Conservation (phyloP, 345 rosid genomes). For the Ricinus communis region DNA sequence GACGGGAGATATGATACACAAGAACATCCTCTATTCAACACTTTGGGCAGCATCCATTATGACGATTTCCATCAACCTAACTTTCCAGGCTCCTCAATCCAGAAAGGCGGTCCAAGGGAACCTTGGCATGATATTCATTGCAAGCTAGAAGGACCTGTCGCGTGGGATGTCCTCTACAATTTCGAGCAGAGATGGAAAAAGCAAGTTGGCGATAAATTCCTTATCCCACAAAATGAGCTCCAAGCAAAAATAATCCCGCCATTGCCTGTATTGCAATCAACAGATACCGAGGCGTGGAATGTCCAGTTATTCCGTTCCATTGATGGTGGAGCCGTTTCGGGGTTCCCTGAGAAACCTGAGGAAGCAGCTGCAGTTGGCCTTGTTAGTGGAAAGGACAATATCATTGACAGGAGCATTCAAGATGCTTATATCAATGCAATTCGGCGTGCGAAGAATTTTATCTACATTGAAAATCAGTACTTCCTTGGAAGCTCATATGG, state of each 20-base stretch:
- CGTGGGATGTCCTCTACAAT: conserved; percentile 85
- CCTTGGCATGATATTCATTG: conserved; percentile 98
- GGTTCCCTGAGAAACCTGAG: conserved; percentile 39
- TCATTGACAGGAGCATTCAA: conserved; percentile 76
- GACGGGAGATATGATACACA: conserved; percentile 79
- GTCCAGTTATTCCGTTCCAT: conserved; percentile 76
- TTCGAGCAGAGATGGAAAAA: conserved; percentile 90
- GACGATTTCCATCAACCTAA: conserved; percentile 88
- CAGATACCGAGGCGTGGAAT: conserved; percentile 48
- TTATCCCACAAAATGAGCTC: conserved; percentile 35
- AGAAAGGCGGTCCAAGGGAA: conserved; percentile 88
- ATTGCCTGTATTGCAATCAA: conserved; percentile 8
- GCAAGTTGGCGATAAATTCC: conserved; percentile 39
- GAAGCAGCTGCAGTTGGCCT: conserved; percentile 51
- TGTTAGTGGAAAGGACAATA: conserved; percentile 47
- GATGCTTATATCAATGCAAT: conserved; percentile 79
- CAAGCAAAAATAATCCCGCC: conserved; percentile 31
- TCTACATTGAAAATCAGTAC: conserved; percentile 87
- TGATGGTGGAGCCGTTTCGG: conserved; percentile 48
- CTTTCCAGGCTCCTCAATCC: conserved; percentile 52
- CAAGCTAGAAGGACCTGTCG: conserved; percentile 77
- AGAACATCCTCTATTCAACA: conserved; percentile 65
- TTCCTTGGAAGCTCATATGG: conserved; percentile 79
- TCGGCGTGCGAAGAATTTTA: conserved; percentile 71
- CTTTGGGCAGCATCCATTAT: conserved; percentile 47